Evolutionary conservation across 2,329 filamentous ascomycete species (phyloP).

Genomic region (Dothistroma septosporum): DNA sequence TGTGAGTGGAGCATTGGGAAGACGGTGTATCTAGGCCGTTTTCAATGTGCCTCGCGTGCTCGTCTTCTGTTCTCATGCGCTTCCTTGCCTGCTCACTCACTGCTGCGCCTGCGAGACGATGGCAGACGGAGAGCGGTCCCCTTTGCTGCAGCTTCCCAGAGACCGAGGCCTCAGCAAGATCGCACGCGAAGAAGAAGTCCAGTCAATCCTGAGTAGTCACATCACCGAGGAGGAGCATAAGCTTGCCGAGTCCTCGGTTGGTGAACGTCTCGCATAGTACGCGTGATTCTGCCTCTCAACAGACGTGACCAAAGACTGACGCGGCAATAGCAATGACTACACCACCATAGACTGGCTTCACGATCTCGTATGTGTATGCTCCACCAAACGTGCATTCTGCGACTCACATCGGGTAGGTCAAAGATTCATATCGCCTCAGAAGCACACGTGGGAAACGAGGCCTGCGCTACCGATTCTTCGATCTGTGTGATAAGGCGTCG

Average conservation of each 20-base stretch:
- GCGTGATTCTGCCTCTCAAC: background rate
- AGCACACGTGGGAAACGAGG: conserved; percentile 43
- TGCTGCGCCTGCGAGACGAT: conserved; percentile 5
- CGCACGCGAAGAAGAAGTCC: conserved; percentile 38
- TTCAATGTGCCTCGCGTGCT: background rate
- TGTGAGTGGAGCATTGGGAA: too few relatives aligned
- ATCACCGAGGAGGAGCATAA: conserved; percentile 49
- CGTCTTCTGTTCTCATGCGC: conserved; percentile 1
- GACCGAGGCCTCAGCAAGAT: conserved; percentile 17
- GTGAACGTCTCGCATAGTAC: conserved; percentile 53
- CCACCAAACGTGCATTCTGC: too few relatives aligned
- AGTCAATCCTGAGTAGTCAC: conserved; percentile 42
- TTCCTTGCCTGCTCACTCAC: background rate
- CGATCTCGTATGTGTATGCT: conserved; percentile 46
- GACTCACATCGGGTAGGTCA: conserved; percentile 37
- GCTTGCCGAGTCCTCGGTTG: conserved; percentile 45
- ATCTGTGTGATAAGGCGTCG: conserved; percentile 48
- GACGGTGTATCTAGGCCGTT: background rate
- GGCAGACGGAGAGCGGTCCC: conserved; percentile 32
- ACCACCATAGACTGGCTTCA: conserved; percentile 61
- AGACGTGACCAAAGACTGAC: background rate
- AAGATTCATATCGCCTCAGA: conserved; percentile 54
- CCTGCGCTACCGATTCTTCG: conserved; percentile 39
- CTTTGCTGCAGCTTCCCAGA: conserved; percentile 31
- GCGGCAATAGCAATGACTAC: conserved; percentile 48